Evolutionary conservation across 1,284 basidiomycete species (phyloP), one percentile per base, ranked within the genome.

Genomic region (Moesziomyces parantarcticus): DNA sequence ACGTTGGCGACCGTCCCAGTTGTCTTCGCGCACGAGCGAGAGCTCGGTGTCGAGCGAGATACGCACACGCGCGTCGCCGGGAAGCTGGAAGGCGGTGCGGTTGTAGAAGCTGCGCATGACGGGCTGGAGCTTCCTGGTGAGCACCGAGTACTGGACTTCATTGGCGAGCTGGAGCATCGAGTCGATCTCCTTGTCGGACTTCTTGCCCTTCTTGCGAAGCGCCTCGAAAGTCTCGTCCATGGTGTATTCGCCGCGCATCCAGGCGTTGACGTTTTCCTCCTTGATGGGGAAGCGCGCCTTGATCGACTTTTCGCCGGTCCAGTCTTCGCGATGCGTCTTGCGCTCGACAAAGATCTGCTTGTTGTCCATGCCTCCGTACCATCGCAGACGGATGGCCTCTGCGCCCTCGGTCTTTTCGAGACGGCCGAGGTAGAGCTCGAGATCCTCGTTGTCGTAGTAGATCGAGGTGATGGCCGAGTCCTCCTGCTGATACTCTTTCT

Each of bases 101-200:
- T 98, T 97, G 87, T 99, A 99, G 86, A 98, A 99, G n/a, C 94
- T 94, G 34, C 96, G 89, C 91, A 97, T 91, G 43, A 97, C 96
- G 90, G 79, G 51, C 57, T 87, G 85, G 25, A 99, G 87, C 75
- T 91, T 90, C 84, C 92, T 90, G n/a, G 91, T 92, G 60, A 94
- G 84, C 34, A 97, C 87, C 3, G 91, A 89, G 84, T 98, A 97
- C 84, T 99, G 96, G 13, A 99, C 92, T 85, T 99, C 96, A 77
- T 90, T 92, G 22, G 97, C 96, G 34, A 99, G 89, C 85, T 97
- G 94, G 73, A 94, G 92, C 94, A 98, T 97, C 29, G 88, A 87
- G 81, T 98, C 95, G 20, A 95, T 92, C 79, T 98, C 96, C 82
- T 91, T 90, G 84, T 93, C 92, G 13, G 89, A 89, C 88, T 99